These are phyloP conservation scores for Alternaria burnsii DNA, from an alignment of 2,329 filamentous ascomycete species.

Conservation along the genomic window DNA sequence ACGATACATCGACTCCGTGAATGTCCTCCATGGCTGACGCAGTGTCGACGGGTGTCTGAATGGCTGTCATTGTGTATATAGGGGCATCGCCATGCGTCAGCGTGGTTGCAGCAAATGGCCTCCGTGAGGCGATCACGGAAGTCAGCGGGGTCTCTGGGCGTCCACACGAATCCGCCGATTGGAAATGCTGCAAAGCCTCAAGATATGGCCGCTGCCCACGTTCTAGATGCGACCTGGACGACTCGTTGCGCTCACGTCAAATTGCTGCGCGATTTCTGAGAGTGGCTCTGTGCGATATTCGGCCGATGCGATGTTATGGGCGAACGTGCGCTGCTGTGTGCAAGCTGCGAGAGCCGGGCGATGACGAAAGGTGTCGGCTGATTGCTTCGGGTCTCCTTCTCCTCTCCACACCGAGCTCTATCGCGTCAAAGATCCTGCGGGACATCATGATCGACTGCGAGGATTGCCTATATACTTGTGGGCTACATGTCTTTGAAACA, in stretches of 20 bases:
- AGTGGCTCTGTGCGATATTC: slow-evolving; percentile 26
- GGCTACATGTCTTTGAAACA: neutral
- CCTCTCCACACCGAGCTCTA: slow-evolving; percentile 3
- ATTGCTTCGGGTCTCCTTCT: slow-evolving; percentile 31
- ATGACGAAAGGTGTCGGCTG: slow-evolving; percentile 28
- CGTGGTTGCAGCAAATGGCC: slow-evolving; percentile 10
- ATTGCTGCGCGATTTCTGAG: slow-evolving; percentile 15
- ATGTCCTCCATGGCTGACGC: slow-evolving; percentile 74
- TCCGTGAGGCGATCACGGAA: slow-evolving; percentile 28
- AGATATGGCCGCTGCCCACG: slow-evolving; percentile 14
- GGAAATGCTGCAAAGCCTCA: slow-evolving; percentile 22
- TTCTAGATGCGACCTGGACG: slow-evolving; percentile 6
- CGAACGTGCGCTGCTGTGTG: slow-evolving; percentile 11
- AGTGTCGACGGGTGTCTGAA: slow-evolving; percentile 29
- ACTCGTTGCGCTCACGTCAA: slow-evolving; percentile 20
- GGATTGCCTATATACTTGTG: neutral
- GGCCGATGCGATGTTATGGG: slow-evolving; percentile 17
- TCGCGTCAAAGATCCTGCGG: neutral
- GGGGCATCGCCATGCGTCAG: slow-evolving; percentile 38
- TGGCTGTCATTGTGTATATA: slow-evolving; percentile 35
- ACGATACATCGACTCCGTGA: slow-evolving; percentile 86
- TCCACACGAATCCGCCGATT: slow-evolving; percentile 32
- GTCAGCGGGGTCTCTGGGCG: slow-evolving; percentile 40
- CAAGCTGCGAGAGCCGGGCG: slow-evolving; percentile 14
- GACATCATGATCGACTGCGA: slow-evolving; percentile 7